phyloP scores from a whole-genome alignment of 148 eudicot species.

The Chenopodium album region DNA sequence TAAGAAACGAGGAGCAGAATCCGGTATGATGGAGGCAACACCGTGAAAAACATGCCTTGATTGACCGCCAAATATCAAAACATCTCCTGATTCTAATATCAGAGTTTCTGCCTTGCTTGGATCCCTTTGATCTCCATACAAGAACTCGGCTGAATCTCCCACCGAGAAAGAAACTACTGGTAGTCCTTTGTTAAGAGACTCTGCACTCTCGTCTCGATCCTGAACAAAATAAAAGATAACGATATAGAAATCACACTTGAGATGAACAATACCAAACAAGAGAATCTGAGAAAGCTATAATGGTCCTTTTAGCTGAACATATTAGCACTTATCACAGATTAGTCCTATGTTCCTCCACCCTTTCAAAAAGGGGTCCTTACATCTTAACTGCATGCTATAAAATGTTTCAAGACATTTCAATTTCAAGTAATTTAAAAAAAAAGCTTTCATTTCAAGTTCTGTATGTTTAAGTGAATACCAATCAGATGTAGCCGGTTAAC shows the following conservation, averaged over 20 bases:
- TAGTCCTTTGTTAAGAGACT: slow-evolving; percentile 41
- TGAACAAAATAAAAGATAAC: slow-evolving; percentile 8
- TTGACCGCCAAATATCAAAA: slow-evolving; percentile 59
- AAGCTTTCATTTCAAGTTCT: neutral
- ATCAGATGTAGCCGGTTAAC: neutral
- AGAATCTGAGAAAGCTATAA: neutral
- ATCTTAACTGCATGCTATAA: neutral
- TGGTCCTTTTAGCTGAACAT: neutral
- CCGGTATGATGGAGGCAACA: slow-evolving; percentile 40
- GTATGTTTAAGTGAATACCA: neutral
- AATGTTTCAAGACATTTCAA: neutral
- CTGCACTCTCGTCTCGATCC: slow-evolving; percentile 66
- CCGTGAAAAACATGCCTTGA: slow-evolving; percentile 73
- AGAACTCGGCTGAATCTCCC: slow-evolving; percentile 69
- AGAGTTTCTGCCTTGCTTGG: slow-evolving; percentile 37
- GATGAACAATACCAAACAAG: neutral
- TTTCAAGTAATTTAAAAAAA: neutral
- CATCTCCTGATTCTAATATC: slow-evolving; percentile 63
- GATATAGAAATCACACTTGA: neutral
- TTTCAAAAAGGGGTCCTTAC: neutral
- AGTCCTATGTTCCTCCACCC: neutral
- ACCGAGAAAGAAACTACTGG: slow-evolving; percentile 65
- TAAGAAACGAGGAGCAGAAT: slow-evolving; percentile 48
- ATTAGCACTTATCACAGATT: slow-evolving; percentile 1
- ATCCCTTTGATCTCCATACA: slow-evolving; percentile 55